Conservation (phyloP, 1,284 basidiomycete species). For the Sanghuangporus weigelae region DNA sequence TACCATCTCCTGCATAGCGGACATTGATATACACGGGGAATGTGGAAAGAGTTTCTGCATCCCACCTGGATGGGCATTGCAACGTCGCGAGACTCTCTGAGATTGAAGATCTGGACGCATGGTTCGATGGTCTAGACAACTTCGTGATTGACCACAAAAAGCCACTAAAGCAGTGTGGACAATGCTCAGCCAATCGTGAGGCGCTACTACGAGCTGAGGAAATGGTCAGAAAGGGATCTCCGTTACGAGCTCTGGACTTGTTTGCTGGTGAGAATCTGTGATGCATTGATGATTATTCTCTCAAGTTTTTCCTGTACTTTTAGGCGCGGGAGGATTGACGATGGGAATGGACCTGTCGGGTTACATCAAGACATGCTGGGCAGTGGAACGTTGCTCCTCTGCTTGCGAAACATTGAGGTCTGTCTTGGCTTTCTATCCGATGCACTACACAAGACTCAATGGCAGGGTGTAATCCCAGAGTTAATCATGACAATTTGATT, state of each 20-base stretch:
- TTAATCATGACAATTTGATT: constrained; percentile 48
- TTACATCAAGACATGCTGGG: constrained; percentile 58
- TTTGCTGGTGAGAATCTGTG: constrained; percentile 46
- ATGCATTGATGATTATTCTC: background rate
- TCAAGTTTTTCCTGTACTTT: background rate
- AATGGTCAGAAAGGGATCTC: constrained; percentile 26
- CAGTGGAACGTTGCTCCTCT: constrained; percentile 56
- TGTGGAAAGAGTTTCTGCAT: background rate
- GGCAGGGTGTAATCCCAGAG: constrained; percentile 30
- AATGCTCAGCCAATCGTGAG: background rate
- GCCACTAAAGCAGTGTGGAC: background rate
- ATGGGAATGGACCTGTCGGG: constrained; percentile 55
- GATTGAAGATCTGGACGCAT: background rate
- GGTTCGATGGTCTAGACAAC: background rate
- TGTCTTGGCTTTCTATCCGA: constrained; percentile 18
- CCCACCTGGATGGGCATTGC: constrained; percentile 10
- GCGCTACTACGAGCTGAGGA: constrained; percentile 26
- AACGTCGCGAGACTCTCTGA: background rate
- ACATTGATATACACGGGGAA: background rate
- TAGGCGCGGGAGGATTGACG: constrained; percentile 68
- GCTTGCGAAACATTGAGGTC: constrained; percentile 58
- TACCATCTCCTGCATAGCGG: background rate
- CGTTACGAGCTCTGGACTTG: constrained; percentile 53
- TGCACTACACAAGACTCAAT: background rate
- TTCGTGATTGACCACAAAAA: background rate